These are phyloP conservation scores for Aspergillus pseudoviridinutans DNA, from an alignment of 2,329 filamentous ascomycete species.

Conservation along the genomic window DNA sequence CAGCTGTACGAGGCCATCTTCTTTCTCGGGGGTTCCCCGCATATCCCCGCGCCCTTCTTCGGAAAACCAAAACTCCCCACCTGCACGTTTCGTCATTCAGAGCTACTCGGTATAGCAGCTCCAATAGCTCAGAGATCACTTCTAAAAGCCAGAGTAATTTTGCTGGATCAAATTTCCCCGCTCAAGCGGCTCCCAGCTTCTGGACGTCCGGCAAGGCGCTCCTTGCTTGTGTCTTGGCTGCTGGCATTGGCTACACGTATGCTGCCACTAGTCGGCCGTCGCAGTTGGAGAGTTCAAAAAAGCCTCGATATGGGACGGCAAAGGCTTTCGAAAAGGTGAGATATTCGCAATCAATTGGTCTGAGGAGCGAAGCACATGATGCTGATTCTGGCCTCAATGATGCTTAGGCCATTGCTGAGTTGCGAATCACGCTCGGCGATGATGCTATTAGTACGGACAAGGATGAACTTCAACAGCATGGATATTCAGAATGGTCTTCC, in stretches of 20 bases:
- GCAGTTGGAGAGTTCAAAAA: conserved; percentile 10
- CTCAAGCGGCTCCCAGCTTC: conserved; percentile 23
- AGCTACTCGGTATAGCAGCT: conserved; percentile 18
- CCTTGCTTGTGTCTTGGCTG: conserved; percentile 48
- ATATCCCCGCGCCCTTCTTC: conserved; percentile 21
- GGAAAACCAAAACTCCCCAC: conserved; percentile 16
- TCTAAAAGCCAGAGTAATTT: conserved; percentile 9
- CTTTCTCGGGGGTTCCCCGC: conserved; percentile 24
- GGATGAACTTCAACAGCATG: conserved; percentile 61
- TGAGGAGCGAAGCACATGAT: no score
- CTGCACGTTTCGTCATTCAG: conserved; percentile 4
- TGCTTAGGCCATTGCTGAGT: conserved; percentile 53
- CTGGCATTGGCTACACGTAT: conserved; percentile 50
- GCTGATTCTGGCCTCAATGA: conserved; percentile 1
- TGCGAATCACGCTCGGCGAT: conserved; percentile 51
- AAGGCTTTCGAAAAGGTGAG: conserved; percentile 39
- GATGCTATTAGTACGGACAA: conserved; percentile 61
- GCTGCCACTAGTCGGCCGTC: conserved; percentile 40
- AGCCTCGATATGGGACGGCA: conserved; percentile 36
- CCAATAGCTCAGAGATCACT: conserved; percentile 1
- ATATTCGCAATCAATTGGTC: background rate
- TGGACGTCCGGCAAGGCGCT: conserved; percentile 47
- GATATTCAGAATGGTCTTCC: conserved; percentile 68
- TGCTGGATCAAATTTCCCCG: conserved; percentile 12
- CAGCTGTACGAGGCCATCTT: conserved; percentile 20